Conservation (phyloP, 2,329 filamentous ascomycete genomes). For the Cryphonectria carpinicola region DNA sequence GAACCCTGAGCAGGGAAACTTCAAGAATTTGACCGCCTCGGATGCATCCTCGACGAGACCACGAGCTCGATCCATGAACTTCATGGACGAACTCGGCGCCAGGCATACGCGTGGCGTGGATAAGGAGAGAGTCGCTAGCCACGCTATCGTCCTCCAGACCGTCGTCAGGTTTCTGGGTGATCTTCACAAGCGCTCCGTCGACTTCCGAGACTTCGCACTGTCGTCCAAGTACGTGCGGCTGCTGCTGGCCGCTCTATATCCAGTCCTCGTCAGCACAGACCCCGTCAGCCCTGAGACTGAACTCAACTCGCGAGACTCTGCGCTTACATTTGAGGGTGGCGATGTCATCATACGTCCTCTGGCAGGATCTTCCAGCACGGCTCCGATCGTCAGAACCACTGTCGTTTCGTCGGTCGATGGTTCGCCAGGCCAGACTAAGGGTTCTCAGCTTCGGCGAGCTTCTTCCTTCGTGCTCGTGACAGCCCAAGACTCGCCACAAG, state of each 20-base stretch:
- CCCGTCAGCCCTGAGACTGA: conserved; percentile 82
- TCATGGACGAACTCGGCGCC: conserved; percentile 61
- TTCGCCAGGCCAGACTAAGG: conserved; percentile 48
- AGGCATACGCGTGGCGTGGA: conserved; percentile 49
- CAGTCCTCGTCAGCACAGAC: conserved; percentile 85
- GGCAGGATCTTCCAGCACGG: conserved; percentile 59
- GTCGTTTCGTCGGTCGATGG: conserved; percentile 56
- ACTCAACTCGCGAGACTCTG: conserved; percentile 79
- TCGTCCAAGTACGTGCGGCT: conserved; percentile 81
- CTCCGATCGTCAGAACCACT: conserved; percentile 76
- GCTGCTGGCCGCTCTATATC: conserved; percentile 80
- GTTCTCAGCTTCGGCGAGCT: conserved; percentile 72
- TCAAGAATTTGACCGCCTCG: conserved; percentile 33
- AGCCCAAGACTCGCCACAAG: conserved; percentile 63
- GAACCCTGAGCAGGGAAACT: conserved; percentile 31
- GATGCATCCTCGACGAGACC: conserved; percentile 41
- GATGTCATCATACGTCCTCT: conserved; percentile 83
- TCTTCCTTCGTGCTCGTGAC: conserved; percentile 93
- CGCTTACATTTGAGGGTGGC: conserved; percentile 81
- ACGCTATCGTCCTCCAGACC: conserved; percentile 71
- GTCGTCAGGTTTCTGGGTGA: conserved; percentile 80
- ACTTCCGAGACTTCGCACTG: conserved; percentile 82
- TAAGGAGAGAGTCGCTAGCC: conserved; percentile 56
- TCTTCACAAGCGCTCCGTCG: conserved; percentile 73
- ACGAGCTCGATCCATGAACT: conserved; percentile 67